Evolutionary conservation across 2,329 filamentous ascomycete genomes (phyloP), one percentile per base, ranked within the genome.

Genomic region (Hawksworthiomyces lignivorus): DNA sequence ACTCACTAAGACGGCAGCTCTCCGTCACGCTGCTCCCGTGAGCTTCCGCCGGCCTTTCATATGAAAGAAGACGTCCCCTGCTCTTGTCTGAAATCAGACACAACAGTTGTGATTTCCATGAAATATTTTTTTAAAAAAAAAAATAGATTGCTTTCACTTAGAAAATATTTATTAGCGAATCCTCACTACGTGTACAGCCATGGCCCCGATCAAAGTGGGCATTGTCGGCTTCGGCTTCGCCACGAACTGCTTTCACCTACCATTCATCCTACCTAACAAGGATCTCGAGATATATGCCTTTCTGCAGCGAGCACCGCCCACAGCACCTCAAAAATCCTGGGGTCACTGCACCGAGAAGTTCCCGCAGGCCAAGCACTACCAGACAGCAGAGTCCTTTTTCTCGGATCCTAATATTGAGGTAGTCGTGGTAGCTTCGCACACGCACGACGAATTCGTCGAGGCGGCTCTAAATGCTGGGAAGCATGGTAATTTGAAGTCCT

Each of bases 341-440:
- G 64, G 60, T 0, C 68, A 73, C 49, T 73, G 68, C 53, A 70
- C 65, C 0, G 53, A 68, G n/a, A 68, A 73, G 50, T 66, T 64
- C 34, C 68, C 70, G 0, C 40, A 56, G 9, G 60, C 62, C 50
- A 80, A 75, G 56, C 68, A 73, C 52, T 82, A 80, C 61, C 66
- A 69, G 12, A 75, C 69, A 1, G 60, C 70, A 0, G 72, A 80
- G 12, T 72, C 77, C 2, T 66, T 84, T 56, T 70, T 82, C 48
- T 64, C 70, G 43, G 79, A 84, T 53, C 40, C 63, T 0, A 62
- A 62, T 0, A 70, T 83, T 17, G 72, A 82, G 47, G 63, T 84
- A 2, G 75, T 84, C 2, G 63, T 82, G 22, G 64, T 85, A 20
- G 76, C 73, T 11, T 79, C 74, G 2, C 69, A 74, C 19, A 69